Percentiles rank a stretch among this genome's conserved stretches.
These are phyloP conservation scores for Aspergillus sp. DNA, from an alignment of 2,329 filamentous ascomycete genomes.

Conservation along the genomic window DNA sequence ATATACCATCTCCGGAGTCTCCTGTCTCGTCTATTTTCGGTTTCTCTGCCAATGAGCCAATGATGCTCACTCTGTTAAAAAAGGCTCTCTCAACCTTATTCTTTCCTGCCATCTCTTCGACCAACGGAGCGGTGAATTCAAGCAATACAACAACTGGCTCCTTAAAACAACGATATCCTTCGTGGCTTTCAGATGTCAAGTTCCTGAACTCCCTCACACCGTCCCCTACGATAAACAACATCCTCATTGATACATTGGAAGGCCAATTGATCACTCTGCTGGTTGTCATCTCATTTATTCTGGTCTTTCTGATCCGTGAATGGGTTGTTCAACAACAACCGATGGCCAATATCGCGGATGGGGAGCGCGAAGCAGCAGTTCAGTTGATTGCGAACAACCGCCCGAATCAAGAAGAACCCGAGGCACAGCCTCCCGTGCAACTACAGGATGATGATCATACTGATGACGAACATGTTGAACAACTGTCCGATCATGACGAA, in stretches of 20 bases:
- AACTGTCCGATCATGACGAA: slow-evolving; percentile 3
- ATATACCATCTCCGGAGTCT: slow-evolving; percentile 27
- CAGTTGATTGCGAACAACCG: slow-evolving; percentile 39
- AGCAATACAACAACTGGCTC: slow-evolving; percentile 21
- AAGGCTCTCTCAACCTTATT: slow-evolving; percentile 35
- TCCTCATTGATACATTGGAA: slow-evolving; percentile 78
- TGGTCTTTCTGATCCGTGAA: slow-evolving; percentile 94
- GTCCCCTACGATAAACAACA: slow-evolving; percentile 68
- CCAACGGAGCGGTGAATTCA: slow-evolving; percentile 19
- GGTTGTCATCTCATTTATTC: slow-evolving; percentile 88
- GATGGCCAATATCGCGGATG: slow-evolving; percentile 72
- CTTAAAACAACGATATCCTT: slow-evolving; percentile 36
- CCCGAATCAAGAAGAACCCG: slow-evolving; percentile 16
- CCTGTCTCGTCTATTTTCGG: slow-evolving; percentile 38
- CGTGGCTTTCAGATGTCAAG: slow-evolving; percentile 55
- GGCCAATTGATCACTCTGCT: slow-evolving; percentile 89
- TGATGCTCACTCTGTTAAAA: slow-evolving; percentile 44
- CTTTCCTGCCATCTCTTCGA: slow-evolving; percentile 25
- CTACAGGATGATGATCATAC: slow-evolving; percentile 6
- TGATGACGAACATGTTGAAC: slow-evolving; percentile 7
- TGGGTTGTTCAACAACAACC: slow-evolving; percentile 99
- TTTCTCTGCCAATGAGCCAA: slow-evolving; percentile 39
- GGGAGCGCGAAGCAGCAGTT: slow-evolving; percentile 47
- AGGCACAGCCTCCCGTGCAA: slow-evolving; percentile 3
- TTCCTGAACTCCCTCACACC: slow-evolving; percentile 57